Percentiles rank a stretch among this genome's conserved stretches.
phyloP scores from a whole-genome alignment of 2,329 filamentous ascomycete species.

The Pyrenophora seminiperda region DNA sequence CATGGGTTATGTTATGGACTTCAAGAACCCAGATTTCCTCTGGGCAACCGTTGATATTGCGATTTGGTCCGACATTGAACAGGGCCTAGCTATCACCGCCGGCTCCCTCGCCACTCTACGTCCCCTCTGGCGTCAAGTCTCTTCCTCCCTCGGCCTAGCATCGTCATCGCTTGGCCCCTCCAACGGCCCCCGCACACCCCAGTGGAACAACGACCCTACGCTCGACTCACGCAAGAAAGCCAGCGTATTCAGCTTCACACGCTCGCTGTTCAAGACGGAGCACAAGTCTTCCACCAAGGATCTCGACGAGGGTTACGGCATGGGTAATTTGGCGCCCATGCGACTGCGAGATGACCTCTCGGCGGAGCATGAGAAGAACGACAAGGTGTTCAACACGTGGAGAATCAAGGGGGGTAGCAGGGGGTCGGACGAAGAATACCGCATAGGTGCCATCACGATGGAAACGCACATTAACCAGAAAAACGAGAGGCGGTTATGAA shows the following conservation, averaged over 20 bases:
- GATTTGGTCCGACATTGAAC: constrained; percentile 47
- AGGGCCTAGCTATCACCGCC: constrained; percentile 46
- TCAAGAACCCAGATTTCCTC: constrained; percentile 43
- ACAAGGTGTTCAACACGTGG: constrained; percentile 37
- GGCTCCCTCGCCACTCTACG: constrained; percentile 46
- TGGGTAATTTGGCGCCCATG: constrained; percentile 32
- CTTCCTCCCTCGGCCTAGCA: constrained; percentile 29
- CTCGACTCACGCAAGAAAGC: constrained; percentile 23
- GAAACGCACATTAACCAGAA: constrained; percentile 34
- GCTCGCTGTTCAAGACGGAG: constrained; percentile 32
- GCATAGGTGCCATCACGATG: constrained; percentile 31
- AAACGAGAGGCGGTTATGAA: constrained; percentile 17
- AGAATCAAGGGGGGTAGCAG: constrained; percentile 34
- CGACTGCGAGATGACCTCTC: constrained; percentile 37
- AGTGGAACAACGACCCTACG: constrained; percentile 21
- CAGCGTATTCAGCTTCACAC: constrained; percentile 29
- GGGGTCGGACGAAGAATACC: constrained; percentile 34
- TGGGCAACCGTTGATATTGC: constrained; percentile 46
- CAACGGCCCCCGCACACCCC: constrained; percentile 23
- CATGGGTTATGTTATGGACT: constrained; percentile 45
- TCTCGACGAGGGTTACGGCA: constrained; percentile 28
- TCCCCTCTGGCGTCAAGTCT: constrained; percentile 39
- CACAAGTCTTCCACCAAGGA: constrained; percentile 21
- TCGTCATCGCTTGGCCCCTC: constrained; percentile 15
- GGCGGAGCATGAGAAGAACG: constrained; percentile 23